Base-by-base conservation (phyloP, 768 basidiomycete genomes). In the Amanita exitialis region DNA sequence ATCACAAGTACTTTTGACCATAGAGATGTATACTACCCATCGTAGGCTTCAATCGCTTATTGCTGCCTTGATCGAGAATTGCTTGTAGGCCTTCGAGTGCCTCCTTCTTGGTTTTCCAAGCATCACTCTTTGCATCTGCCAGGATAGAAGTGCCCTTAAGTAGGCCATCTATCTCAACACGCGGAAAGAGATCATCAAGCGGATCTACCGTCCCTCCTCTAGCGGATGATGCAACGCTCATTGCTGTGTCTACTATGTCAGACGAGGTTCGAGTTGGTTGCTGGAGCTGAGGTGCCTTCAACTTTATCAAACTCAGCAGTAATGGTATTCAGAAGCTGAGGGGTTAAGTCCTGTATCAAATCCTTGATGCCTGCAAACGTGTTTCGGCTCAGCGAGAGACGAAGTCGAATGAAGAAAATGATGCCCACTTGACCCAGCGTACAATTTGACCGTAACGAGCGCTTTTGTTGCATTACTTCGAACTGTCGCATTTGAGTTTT, bases 61-160 rank as follows among this genome's bases (percentile, higher is more conserved):
- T 98, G 38, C 79, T 75, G 45, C 90, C 89, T 67, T 92, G 86
- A 60, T 98, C 94, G 30, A 99, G 68, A 52, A 91, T 77, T 0
- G 78, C 81, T 60, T 90, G 86, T 15, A 98, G 65, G 0, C 73
- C 71, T 64, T 98, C 96, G 52, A 98, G 72, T 3, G 90, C 93
- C 60, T 97, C 95, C 64, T 99, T 99, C 68, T 94, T 86, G 1
- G 80, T 82, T 70, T 98, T 98, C 95, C 95, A 99, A 0, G 91
- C 84, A 56, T 95, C 94, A 58, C 83, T 95, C 69, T 90, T 93
- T 8, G 84, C 75, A 58, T 92, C 90, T 2, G 82, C 73, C 13
- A 96, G 66, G 43, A 94, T 85, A 4, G 83, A 81, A 0, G 90
- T 90, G 20, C 86, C 86, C 56, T 85, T 86, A 49, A 98, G 71